Evolutionary conservation across 768 basidiomycete genomes (phyloP).

Genomic region (Rhodotorula graminis): DNA sequence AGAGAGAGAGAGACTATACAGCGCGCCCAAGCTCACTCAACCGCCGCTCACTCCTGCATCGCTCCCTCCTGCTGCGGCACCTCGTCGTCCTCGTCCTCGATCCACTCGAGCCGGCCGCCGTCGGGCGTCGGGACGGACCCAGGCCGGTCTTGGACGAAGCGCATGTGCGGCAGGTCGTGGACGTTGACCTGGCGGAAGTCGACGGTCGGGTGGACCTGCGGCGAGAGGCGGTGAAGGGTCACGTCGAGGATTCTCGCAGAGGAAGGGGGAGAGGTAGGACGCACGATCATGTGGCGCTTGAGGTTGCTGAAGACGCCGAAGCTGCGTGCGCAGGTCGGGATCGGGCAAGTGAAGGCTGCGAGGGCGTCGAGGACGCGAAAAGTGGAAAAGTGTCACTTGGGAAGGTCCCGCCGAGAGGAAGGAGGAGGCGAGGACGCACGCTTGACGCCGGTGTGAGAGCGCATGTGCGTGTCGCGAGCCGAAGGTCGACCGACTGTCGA

Average conservation of each 20-base stretch:
- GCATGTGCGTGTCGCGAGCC: constrained; percentile 23
- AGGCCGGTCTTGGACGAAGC: constrained; percentile 19
- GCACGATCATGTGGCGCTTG: constrained; percentile 26
- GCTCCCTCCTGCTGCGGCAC: too few species aligned
- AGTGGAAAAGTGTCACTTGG: not conserved
- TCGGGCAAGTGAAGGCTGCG: constrained; percentile 24
- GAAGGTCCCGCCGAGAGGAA: not conserved
- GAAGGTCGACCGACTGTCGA: constrained; percentile 23
- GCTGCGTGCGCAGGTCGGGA: constrained; percentile 14
- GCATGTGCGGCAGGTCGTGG: constrained; percentile 28
- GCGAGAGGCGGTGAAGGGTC: not conserved
- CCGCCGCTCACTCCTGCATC: not conserved
- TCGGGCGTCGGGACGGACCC: constrained; percentile 7
- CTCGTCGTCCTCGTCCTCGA: constrained; percentile 4
- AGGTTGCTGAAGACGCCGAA: constrained; percentile 31
- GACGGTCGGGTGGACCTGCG: constrained; percentile 28
- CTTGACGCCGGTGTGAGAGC: constrained; percentile 16
- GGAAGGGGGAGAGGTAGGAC: not conserved
- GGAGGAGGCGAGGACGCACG: constrained; percentile 3
- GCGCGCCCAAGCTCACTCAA: too few species aligned
- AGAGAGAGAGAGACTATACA: too few species aligned
- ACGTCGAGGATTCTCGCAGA: too few species aligned
- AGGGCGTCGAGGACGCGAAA: not conserved
- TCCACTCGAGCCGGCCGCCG: constrained; percentile 33
- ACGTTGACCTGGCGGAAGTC: constrained; percentile 30